A percentile compares a stretch with the other conserved stretches of the same genome.
Evolutionary conservation across 148 eudicot genomes (phyloP).

Genomic region (Dysphania ambrosioides): DNA sequence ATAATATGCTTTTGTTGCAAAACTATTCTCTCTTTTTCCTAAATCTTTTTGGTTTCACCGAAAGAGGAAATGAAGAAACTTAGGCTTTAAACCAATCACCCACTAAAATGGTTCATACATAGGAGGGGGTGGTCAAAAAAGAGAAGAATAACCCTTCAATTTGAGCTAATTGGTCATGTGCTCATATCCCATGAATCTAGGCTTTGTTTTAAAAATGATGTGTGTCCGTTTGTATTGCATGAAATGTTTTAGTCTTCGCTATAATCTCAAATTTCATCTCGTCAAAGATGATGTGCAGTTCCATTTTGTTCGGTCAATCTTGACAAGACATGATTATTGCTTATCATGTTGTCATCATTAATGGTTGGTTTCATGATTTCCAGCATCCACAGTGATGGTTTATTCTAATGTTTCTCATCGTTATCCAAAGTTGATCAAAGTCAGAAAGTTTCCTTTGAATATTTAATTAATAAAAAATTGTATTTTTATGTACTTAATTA

Average conservation of each 20-base stretch:
- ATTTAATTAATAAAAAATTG: too few species aligned
- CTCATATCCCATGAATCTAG: constrained; percentile 17
- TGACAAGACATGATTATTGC: constrained; percentile 3
- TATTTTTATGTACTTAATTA: too few species aligned
- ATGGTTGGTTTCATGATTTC: constrained; percentile 2
- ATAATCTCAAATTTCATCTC: background rate
- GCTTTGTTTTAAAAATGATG: constrained; percentile 3
- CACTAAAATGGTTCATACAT: background rate
- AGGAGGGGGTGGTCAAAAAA: constrained; percentile 4
- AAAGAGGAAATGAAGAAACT: background rate
- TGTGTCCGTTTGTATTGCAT: background rate
- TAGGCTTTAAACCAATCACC: constrained; percentile 8
- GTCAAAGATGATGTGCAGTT: background rate
- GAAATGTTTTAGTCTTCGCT: background rate
- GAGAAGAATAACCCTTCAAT: background rate
- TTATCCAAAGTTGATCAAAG: too few species aligned
- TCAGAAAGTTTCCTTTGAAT: too few species aligned
- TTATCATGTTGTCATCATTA: constrained; percentile 12
- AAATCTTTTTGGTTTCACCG: background rate
- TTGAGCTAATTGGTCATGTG: too few species aligned
- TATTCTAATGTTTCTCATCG: background rate
- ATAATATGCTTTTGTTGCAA: background rate
- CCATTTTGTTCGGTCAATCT: background rate
- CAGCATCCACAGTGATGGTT: constrained; percentile 6
- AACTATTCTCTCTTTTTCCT: background rate